These are phyloP conservation scores for Crepidotus variabilis DNA, from an alignment of 768 basidiomycete species.

Conservation along the genomic window DNA sequence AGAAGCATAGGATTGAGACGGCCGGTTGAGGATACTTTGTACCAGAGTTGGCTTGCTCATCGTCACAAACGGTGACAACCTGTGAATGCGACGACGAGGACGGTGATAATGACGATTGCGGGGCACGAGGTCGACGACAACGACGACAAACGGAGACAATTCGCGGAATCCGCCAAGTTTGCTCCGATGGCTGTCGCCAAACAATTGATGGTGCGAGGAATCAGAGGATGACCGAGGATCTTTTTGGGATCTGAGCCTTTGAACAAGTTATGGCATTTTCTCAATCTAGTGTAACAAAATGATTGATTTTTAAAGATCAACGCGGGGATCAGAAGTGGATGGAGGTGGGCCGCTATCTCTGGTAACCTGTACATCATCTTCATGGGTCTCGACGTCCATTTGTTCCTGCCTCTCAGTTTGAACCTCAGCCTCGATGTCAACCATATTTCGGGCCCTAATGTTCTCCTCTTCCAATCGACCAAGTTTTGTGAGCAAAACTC, in stretches of 20 bases:
- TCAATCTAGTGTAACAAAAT: too few relatives aligned
- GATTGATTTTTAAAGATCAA: too few relatives aligned
- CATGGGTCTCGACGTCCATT: too few relatives aligned
- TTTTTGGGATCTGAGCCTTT: too few relatives aligned
- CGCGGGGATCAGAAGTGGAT: too few relatives aligned
- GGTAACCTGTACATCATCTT: too few relatives aligned
- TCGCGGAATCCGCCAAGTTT: background rate
- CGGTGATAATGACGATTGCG: background rate
- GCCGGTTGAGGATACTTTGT: constrained; percentile 58
- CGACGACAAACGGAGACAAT: background rate
- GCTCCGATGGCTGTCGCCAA: background rate
- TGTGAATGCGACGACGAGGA: background rate
- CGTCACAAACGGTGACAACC: background rate
- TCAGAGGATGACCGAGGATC: too few relatives aligned
- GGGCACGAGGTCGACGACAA: background rate
- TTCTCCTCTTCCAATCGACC: background rate
- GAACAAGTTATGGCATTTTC: too few relatives aligned
- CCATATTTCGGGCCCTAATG: too few relatives aligned
- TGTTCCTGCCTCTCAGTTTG: too few relatives aligned
- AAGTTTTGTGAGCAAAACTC: background rate
- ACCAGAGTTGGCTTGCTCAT: constrained; percentile 33
- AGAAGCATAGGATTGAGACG: constrained; percentile 58
- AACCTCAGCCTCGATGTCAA: too few relatives aligned
- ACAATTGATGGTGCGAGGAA: background rate
- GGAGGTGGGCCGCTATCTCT: too few relatives aligned